Evolutionary conservation across 371 early-diverging fungal species (phyloP).

Genomic region (Umbelopsis sp.): DNA sequence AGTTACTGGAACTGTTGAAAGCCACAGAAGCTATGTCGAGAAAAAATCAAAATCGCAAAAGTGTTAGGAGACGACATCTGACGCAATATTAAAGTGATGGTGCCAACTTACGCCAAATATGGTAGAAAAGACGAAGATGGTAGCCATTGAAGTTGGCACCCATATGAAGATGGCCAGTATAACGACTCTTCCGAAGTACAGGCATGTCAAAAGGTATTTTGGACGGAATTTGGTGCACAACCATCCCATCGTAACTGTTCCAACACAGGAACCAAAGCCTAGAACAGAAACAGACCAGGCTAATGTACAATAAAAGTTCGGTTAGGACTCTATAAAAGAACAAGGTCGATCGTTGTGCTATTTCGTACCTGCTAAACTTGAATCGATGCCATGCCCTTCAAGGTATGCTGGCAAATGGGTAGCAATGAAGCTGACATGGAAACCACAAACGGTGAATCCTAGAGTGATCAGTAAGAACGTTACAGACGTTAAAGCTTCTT

Average conservation of each 20-base stretch:
- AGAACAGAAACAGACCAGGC: conserved; percentile 43
- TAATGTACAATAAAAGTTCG: background rate
- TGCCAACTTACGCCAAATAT: conserved; percentile 55
- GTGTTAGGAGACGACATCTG: too few species aligned
- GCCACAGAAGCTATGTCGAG: conserved; percentile 32
- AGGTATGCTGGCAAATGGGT: conserved; percentile 44
- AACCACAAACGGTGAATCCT: conserved; percentile 40
- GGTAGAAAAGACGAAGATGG: conserved; percentile 46
- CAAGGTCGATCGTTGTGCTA: background rate
- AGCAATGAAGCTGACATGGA: conserved; percentile 35
- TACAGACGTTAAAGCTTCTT: conserved; percentile 30
- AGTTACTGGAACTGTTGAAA: conserved; percentile 50
- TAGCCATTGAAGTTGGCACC: conserved; percentile 28
- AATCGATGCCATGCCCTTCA: conserved; percentile 34
- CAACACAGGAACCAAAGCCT: conserved; percentile 37
- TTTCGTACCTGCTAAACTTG: conserved; percentile 32
- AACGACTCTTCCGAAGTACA: conserved; percentile 28
- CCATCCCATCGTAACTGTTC: conserved; percentile 31
- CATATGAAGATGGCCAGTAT: conserved; percentile 33
- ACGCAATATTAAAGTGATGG: too few species aligned
- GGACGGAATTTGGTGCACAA: conserved; percentile 27
- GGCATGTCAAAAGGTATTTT: conserved; percentile 28
- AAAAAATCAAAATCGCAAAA: too few species aligned
- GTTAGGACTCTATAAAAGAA: background rate
- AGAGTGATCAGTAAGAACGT: conserved; percentile 33